Percentiles rank a stretch among this genome's conserved stretches.
These are phyloP conservation scores for Nymphaea thermarum DNA, from an alignment of 164 flowering plant genomes.

Conservation along the genomic window DNA sequence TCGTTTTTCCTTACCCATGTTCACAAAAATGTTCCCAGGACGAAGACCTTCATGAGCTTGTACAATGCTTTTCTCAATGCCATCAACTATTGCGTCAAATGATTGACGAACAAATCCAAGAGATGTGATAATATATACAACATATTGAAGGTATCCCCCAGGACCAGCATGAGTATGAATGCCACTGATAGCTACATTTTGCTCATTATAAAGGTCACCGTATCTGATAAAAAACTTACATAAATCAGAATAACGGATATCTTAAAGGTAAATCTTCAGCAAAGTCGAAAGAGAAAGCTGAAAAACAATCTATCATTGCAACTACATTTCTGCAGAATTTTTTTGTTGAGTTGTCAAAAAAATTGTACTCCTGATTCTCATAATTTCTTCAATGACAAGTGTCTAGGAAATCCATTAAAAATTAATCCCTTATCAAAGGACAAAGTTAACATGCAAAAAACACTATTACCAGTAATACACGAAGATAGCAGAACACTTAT, in stretches of 20 bases:
- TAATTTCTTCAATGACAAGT: too few relatives aligned
- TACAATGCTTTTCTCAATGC: slow-evolving; percentile 83
- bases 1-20: slow-evolving; percentile 48
- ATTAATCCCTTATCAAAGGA: too few relatives aligned
- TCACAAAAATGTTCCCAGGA: slow-evolving; percentile 85
- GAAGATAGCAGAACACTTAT: too few relatives aligned
- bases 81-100: slow-evolving; percentile 93
- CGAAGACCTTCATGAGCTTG: slow-evolving; percentile 86
- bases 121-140: slow-evolving; percentile 86
- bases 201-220: slow-evolving; percentile 70
- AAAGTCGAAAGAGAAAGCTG: too few relatives aligned
- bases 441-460: too few relatives aligned
- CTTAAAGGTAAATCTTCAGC: neutral
- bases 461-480: too few relatives aligned
- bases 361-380: too few relatives aligned
- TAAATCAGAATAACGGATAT: too few relatives aligned
- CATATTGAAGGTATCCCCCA: slow-evolving; percentile 95
- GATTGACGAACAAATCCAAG: slow-evolving; percentile 97
- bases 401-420: too few relatives aligned
- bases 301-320: too few relatives aligned
- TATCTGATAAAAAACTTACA: slow-evolving; percentile 34
- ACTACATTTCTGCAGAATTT: too few relatives aligned
- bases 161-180: slow-evolving; percentile 99
- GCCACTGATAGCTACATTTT: slow-evolving; percentile 95
- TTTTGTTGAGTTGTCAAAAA: too few relatives aligned